Evolutionary conservation across 306 rosid species (phyloP).

Genomic region (Alnus glutinosa): DNA sequence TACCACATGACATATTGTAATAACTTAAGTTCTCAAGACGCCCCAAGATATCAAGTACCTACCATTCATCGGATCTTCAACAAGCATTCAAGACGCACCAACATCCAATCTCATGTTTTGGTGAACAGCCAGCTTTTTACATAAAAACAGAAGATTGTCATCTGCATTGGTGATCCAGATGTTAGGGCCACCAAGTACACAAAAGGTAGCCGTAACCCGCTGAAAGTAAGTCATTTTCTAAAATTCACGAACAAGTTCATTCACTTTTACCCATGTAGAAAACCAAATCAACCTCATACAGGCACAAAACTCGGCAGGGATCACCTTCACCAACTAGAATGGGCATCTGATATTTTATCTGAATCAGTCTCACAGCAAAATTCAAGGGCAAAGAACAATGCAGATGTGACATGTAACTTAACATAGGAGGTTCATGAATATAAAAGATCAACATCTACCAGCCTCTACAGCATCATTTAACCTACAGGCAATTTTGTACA

Average conservation of each 20-base stretch:
- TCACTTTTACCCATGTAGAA: background rate
- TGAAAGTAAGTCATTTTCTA: background rate
- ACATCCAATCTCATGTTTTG: background rate
- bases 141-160: conserved; percentile 8
- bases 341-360: background rate
- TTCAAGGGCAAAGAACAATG: background rate
- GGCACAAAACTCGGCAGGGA: background rate
- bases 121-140: background rate
- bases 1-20: too few species aligned
- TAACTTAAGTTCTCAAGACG: too few species aligned
- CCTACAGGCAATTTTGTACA: conserved; percentile 23
- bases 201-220: background rate
- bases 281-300: background rate
- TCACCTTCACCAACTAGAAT: background rate
- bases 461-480: conserved; percentile 28
- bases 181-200: background rate
- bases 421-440: background rate
- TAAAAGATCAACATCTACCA: background rate
- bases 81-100: background rate
- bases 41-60: background rate
- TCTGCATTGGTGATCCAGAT: background rate
- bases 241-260: background rate
- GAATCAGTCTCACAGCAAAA: background rate
- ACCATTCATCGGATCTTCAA: background rate
- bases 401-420: background rate